Conservation (phyloP, 75 land plant species). For the Cryptomeria japonica region DNA sequence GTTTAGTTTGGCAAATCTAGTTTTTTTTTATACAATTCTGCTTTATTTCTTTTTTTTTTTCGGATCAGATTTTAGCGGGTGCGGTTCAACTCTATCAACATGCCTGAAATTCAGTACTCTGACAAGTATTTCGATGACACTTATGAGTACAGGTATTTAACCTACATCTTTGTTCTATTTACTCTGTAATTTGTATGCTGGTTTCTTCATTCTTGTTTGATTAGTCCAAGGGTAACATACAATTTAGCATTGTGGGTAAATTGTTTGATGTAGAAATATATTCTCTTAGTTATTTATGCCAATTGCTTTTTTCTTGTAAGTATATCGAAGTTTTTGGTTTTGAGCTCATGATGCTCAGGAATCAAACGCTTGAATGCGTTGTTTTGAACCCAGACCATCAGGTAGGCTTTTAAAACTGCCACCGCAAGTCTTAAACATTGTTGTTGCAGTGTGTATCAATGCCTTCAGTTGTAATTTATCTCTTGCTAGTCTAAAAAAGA, state of each 20-base stretch:
- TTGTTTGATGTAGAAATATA: neutral
- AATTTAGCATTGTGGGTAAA: neutral
- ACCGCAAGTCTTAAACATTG: neutral
- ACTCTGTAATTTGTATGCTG: neutral
- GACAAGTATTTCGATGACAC: constrained; percentile 93
- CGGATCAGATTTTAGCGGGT: neutral
- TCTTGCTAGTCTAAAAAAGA: no score
- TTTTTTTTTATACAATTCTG: neutral
- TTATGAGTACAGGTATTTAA: constrained; percentile 76
- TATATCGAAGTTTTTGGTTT: no score
- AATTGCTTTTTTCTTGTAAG: neutral
- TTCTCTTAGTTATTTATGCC: neutral
- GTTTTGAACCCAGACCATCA: no score
- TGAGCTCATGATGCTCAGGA: no score
- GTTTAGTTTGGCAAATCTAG: neutral
- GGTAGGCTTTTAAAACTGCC: no score
- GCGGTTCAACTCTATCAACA: constrained; percentile 11
- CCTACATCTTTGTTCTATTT: neutral
- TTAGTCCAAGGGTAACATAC: neutral
- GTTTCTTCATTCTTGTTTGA: neutral
- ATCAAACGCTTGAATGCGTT: no score
- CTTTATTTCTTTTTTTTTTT: neutral
- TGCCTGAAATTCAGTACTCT: constrained; percentile 92
- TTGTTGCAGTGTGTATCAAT: neutral
- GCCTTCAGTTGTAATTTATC: neutral